Evolutionary conservation across 2,329 filamentous ascomycete genomes (phyloP).

Genomic region (Colletotrichum eremochloae): DNA sequence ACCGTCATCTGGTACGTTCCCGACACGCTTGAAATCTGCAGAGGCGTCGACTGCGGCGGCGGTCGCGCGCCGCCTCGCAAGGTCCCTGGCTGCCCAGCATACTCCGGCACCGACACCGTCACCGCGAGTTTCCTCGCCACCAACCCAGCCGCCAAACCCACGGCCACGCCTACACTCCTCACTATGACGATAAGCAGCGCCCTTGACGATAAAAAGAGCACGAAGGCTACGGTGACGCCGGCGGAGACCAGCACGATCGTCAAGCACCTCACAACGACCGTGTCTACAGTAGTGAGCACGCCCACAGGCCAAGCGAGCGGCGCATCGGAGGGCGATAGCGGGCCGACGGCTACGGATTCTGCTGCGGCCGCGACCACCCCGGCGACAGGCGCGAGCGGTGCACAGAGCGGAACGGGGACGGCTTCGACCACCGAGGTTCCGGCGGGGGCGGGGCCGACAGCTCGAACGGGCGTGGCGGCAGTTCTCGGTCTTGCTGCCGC

Average conservation of each 20-base stretch:
- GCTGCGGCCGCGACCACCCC: not conserved
- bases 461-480: slow-evolving; percentile 25
- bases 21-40: slow-evolving; percentile 74
- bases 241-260: not conserved
- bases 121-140: slow-evolving; percentile 17
- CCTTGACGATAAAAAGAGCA: not conserved
- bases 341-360: not conserved
- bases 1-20: slow-evolving; percentile 72
- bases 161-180: not conserved
- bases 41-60: slow-evolving; percentile 75
- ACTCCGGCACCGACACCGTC: slow-evolving; percentile 62
- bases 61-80: slow-evolving; percentile 72
- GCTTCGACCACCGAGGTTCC: slow-evolving; percentile 1
- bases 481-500: slow-evolving; percentile 19
- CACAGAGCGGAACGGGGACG: not conserved
- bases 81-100: slow-evolving; percentile 71
- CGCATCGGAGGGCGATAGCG: no score
- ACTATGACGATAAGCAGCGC: not conserved
- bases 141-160: slow-evolving; percentile 2
- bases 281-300: not conserved
- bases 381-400: not conserved
- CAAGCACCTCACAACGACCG: not conserved
- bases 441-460: slow-evolving; percentile 30
- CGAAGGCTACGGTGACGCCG: not conserved
- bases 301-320: not conserved